These are phyloP conservation scores for Clavariopsis aquatica DNA, from an alignment of 495 filamentous ascomycete genomes.

Conservation along the genomic window DNA sequence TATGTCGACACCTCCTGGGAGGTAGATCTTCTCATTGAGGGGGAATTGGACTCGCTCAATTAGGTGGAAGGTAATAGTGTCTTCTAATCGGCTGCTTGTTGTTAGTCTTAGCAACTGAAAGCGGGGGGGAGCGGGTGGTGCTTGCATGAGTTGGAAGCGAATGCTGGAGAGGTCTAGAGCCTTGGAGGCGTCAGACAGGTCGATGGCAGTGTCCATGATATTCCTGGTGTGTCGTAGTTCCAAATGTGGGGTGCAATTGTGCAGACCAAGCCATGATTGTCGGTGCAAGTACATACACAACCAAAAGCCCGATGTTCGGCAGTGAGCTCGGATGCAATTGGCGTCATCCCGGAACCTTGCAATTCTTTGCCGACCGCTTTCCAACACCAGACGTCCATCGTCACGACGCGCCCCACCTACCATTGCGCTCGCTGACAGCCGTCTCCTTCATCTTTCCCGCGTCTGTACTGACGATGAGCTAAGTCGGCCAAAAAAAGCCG, in stretches of 20 bases:
- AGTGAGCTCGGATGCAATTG: constrained; percentile 16
- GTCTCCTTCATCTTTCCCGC: background rate
- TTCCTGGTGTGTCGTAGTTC: background rate
- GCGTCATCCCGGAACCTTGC: constrained; percentile 8
- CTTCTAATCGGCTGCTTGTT: constrained; percentile 79
- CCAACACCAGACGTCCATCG: constrained; percentile 30
- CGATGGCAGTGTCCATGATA: constrained; percentile 86
- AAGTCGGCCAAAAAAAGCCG: background rate
- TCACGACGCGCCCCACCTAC: constrained; percentile 17
- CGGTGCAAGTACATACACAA: background rate
- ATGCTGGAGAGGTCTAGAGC: constrained; percentile 90
- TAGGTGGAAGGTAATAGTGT: constrained; percentile 97
- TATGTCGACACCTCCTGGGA: constrained; percentile 74
- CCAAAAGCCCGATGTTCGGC: background rate
- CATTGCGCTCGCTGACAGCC: background rate
- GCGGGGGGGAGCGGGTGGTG: background rate
- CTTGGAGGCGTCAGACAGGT: constrained; percentile 77
- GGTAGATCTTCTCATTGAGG: constrained; percentile 84
- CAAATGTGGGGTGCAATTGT: background rate
- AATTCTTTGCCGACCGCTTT: constrained; percentile 7
- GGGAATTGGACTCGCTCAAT: constrained; percentile 99
- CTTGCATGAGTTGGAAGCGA: constrained; percentile 92
- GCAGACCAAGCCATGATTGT: background rate
- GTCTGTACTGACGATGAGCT: constrained; percentile 3
- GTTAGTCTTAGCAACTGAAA: background rate